phyloP scores from a whole-genome alignment of 805 yeast species.

The Saccharomycopsis javanensis region DNA sequence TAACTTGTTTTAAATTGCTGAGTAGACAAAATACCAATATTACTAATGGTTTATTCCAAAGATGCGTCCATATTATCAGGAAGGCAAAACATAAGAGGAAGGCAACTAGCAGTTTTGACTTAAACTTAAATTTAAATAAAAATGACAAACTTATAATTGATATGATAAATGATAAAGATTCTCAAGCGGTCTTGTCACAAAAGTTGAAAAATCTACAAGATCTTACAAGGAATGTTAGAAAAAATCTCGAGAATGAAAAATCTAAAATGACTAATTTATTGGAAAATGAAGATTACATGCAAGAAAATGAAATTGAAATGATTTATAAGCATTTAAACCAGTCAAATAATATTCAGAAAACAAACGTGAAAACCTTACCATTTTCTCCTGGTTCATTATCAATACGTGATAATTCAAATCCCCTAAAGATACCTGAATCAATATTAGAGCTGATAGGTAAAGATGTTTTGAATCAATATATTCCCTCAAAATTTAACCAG shows the following conservation, averaged over 20 bases:
- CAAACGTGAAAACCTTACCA: neutral
- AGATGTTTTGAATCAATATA: conserved; percentile 26
- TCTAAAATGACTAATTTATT: neutral
- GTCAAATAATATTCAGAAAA: neutral
- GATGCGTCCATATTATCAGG: neutral
- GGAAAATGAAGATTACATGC: neutral
- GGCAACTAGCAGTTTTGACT: neutral
- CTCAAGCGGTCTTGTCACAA: conserved; percentile 2
- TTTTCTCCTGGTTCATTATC: neutral
- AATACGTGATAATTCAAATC: conserved; percentile 20
- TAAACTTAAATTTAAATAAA: neutral
- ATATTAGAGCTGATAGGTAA: conserved; percentile 33
- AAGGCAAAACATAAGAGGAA: conserved; percentile 4
- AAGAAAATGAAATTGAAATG: conserved; percentile 10
- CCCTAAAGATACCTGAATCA: conserved; percentile 27
- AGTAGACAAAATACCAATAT: neutral
- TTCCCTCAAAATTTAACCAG: conserved; percentile 32
- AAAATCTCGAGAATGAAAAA: conserved; percentile 2
- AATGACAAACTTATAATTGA: neutral
- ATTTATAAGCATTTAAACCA: conserved; percentile 7
- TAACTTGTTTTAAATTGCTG: neutral
- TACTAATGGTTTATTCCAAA: neutral
- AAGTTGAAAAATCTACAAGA: conserved; percentile 14
- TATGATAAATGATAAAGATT: conserved; percentile 10
- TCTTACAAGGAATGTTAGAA: conserved; percentile 8